phyloP scores from a whole-genome alignment of 2,329 filamentous ascomycete genomes.

The Sclerotinia sclerotiorum region DNA sequence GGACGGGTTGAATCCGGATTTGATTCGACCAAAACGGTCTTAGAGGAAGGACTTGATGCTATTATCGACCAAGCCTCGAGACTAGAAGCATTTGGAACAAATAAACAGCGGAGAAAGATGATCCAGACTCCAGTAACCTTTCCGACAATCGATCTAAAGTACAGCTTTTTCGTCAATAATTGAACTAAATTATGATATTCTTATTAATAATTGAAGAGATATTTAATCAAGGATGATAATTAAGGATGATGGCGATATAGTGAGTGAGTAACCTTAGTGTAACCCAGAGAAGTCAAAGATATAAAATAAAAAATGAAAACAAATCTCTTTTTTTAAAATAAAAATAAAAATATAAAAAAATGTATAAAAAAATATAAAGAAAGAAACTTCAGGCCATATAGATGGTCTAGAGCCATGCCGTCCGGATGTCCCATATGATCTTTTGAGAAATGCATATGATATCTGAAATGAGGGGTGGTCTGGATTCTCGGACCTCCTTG shows the following conservation, averaged over 20 bases:
- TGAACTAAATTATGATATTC: not conserved
- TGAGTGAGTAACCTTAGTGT: not conserved
- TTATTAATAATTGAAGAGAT: not conserved
- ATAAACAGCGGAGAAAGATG: conserved; percentile 2
- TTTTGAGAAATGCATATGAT: no score
- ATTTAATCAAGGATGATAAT: not conserved
- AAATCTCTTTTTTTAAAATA: no score
- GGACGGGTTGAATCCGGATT: conserved; percentile 13
- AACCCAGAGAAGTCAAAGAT: no score
- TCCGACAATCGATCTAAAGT: not conserved
- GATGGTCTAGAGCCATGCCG: no score
- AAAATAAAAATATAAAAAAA: no score
- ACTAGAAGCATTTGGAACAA: conserved; percentile 12
- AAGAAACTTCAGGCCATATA: no score
- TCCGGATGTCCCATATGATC: no score
- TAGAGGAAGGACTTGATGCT: conserved; percentile 11
- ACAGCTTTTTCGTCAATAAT: not conserved
- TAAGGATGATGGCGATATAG: not conserved
- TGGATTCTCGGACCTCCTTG: not conserved
- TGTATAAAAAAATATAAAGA: no score
- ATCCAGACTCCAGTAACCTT: not conserved
- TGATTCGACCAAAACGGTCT: conserved; percentile 9
- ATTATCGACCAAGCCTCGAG: not conserved
- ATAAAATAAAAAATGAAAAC: no score
- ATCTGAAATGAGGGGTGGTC: no score